Base-by-base conservation (phyloP, 2,329 filamentous ascomycete genomes). In the Curvularia sp. region DNA sequence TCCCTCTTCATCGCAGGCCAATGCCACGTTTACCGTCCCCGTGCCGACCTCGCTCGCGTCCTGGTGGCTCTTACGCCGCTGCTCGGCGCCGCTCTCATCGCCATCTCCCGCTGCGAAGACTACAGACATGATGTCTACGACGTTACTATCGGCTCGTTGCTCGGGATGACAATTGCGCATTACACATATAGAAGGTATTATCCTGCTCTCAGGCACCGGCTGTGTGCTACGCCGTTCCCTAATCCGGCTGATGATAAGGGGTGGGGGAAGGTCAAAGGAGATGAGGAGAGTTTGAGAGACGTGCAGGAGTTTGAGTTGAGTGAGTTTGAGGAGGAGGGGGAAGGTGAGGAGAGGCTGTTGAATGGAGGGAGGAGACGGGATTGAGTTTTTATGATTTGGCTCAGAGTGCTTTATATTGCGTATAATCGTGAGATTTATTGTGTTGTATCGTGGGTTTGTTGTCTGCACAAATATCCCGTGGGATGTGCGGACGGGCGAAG, bases 1-100 rank as follows among this genome's bases (percentile, higher is more conserved):
- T 84, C 86, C 22, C 78, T 91, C 26, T 92, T 90, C 72, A 79
- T 92, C 28, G 87, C 88, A 1, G 89, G 89, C 3, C 86, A 89
- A 67, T 81, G 86, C 70, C 84, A 84, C 64, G 82, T 86, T 5
- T 83, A 88, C 59, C 79, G 85, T 18, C 86, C 86, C 2, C 78
- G 84, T 24, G 83, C 85, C 0, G 85, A 87, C 61, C 79, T 89
- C 15, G 80, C 81, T 2, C 78, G 82, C 22, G 83, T 84, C 28
- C 71, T 89, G 7, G 62, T 88, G 8, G 83, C 84, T 3, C 73
- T 88, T 1, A 74, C 81, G 3, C 86, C 86, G 10, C 68, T 88
- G 9, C 67, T 88, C 0, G 84, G 82, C 42, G 86, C 86, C 3
- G 75, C 83, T 1, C 69, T 89, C 72, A 85, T 89, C 56, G 86